phyloP scores from a whole-genome alignment of 495 filamentous ascomycete genomes.

The Pyrenula aspistea region DNA sequence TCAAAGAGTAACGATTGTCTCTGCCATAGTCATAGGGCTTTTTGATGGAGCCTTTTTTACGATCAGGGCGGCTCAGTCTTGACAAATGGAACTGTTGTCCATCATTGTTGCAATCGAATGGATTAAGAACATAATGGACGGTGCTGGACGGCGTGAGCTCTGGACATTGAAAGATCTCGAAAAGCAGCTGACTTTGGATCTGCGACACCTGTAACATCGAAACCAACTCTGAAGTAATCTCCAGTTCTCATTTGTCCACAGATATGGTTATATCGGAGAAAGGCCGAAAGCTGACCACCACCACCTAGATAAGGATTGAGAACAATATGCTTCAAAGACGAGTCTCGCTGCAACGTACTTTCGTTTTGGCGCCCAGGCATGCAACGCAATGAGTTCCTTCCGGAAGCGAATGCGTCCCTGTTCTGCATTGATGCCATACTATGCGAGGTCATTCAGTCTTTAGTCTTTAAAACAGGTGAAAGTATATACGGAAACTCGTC shows the following conservation, averaged over 20 bases:
- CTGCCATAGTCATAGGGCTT: background rate
- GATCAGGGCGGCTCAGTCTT: background rate
- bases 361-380: background rate
- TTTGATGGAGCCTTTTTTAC: background rate
- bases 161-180: background rate
- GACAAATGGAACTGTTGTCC: background rate
- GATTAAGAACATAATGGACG: background rate
- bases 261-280: too few species aligned
- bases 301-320: background rate
- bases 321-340: background rate
- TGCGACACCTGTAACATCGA: background rate
- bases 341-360: background rate
- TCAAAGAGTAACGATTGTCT: background rate
- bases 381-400: background rate
- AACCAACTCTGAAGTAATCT: background rate
- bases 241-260: background rate
- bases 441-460: background rate
- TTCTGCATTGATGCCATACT: background rate
- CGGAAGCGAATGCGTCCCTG: too few species aligned
- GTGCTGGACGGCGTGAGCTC: background rate
- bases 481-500: background rate
- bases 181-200: background rate
- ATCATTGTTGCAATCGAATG: background rate
- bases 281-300: background rate
- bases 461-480: background rate